Conservation (phyloP, 208 protist genomes). For the Vickermania ingenoplastis region DNA sequence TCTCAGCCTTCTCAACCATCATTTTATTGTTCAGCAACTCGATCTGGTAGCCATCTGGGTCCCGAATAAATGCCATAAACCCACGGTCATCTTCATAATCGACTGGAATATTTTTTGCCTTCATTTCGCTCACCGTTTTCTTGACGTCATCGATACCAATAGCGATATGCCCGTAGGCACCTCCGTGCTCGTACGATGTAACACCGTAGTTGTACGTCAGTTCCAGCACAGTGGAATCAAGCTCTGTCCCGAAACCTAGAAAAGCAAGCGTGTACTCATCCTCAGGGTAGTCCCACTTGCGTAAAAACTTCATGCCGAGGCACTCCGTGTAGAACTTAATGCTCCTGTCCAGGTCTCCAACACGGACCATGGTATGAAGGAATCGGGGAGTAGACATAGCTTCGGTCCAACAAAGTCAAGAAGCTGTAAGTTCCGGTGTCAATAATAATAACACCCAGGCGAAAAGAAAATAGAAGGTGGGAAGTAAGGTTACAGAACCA, state of each 20-base stretch:
- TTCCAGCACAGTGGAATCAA: conserved; percentile 61
- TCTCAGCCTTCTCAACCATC: conserved; percentile 51
- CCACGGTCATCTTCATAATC: conserved; percentile 65
- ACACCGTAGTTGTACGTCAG: conserved; percentile 85
- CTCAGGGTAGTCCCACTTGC: conserved; percentile 67
- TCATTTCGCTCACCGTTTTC: conserved; percentile 27
- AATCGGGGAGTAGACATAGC: conserved; percentile 23
- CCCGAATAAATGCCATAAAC: conserved; percentile 81
- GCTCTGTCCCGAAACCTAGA: conserved; percentile 65
- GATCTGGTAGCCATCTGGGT: conserved; percentile 81
- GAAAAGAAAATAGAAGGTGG: no score
- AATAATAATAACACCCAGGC: no score
- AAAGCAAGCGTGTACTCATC: conserved; percentile 80
- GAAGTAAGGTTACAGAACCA: no score
- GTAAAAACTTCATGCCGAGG: conserved; percentile 65
- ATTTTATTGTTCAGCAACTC: conserved; percentile 71
- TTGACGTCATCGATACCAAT: conserved; percentile 78
- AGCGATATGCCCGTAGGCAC: conserved; percentile 72
- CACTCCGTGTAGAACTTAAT: conserved; percentile 76
- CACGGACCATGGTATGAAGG: conserved; percentile 84
- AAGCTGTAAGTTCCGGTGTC: background rate
- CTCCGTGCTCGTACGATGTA: conserved; percentile 54
- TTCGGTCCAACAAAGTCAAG: no score
- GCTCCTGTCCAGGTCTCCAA: conserved; percentile 70
- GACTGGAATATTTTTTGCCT: conserved; percentile 33